Percentiles rank a stretch among this genome's conserved stretches.
Evolutionary conservation across 345 rosid genomes (phyloP).

Genomic region (Pugionium cornutum): DNA sequence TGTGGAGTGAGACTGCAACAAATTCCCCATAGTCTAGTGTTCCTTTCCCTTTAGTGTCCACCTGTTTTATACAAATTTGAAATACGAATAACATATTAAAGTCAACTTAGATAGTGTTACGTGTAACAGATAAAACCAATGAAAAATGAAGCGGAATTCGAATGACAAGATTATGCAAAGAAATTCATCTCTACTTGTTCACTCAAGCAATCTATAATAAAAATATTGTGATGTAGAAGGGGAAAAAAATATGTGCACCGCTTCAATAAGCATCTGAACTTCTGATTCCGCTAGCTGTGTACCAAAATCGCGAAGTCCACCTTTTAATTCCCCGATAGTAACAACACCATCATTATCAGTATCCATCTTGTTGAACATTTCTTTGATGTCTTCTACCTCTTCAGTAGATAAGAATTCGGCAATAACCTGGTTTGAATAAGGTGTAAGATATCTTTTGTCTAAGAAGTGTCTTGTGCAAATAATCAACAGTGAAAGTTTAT

Average conservation of each 20-base stretch:
- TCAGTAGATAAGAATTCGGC: constrained; percentile 89
- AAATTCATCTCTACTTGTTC: constrained; percentile 19
- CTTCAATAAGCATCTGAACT: constrained; percentile 94
- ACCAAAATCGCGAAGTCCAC: constrained; percentile 70
- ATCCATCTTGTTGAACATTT: constrained; percentile 93
- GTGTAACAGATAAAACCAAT: background rate
- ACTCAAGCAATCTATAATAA: constrained; percentile 11
- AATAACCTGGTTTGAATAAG: constrained; percentile 62
- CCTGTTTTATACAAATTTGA: constrained; percentile 54
- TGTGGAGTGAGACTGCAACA: constrained; percentile 85
- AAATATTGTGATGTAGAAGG: constrained; percentile 17
- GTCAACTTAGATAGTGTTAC: constrained; percentile 5
- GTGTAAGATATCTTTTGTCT: constrained; percentile 21
- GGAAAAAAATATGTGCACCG: constrained; percentile 58
- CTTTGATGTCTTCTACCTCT: constrained; percentile 95
- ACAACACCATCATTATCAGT: constrained; percentile 84
- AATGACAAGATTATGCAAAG: constrained; percentile 16
- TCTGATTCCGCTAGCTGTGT: constrained; percentile 94
- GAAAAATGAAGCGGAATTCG: constrained; percentile 1
- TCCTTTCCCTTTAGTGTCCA: constrained; percentile 90
- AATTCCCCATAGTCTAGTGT: constrained; percentile 90
- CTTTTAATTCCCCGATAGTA: constrained; percentile 87
- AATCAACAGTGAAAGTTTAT: constrained; percentile 6
- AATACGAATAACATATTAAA: constrained; percentile 18
- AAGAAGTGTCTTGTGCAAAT: constrained; percentile 7